Evolutionary conservation across 805 yeast genomes (phyloP).

Genomic region (Pichia deserticola): DNA sequence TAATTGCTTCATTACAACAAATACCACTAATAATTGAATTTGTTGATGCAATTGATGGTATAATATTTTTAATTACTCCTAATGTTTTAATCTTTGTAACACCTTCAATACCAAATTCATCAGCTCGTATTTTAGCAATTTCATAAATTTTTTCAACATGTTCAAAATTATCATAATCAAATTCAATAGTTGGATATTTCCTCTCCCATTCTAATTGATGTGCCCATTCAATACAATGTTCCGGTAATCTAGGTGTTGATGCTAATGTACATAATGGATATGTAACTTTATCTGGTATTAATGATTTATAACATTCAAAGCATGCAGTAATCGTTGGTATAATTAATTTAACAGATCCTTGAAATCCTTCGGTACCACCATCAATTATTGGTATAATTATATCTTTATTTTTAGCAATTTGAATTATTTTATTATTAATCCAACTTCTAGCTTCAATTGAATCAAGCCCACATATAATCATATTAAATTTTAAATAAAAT

Average conservation of each 20-base stretch:
- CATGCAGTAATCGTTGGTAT: conserved; percentile 83
- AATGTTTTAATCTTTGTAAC: conserved; percentile 65
- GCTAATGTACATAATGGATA: conserved; percentile 93
- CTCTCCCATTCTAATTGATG: conserved; percentile 68
- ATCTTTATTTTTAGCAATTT: conserved; percentile 46
- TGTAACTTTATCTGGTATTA: conserved; percentile 56
- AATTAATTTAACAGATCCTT: conserved; percentile 85
- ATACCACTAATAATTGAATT: conserved; percentile 88
- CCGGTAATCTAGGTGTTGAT: conserved; percentile 88
- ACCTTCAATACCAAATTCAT: conserved; percentile 59
- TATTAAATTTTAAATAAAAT: conserved; percentile 60
- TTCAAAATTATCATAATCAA: conserved; percentile 63
- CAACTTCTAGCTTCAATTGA: conserved; percentile 85
- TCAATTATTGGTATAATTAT: conserved; percentile 68
- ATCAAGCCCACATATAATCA: conserved; percentile 84
- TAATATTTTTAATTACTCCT: conserved; percentile 86
- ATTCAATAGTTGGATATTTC: conserved; percentile 35
- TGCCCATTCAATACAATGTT: conserved; percentile 92
- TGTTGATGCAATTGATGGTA: conserved; percentile 92
- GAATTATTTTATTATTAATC: conserved; percentile 67
- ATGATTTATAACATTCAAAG: conserved; percentile 82
- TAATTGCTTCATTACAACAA: conserved; percentile 80
- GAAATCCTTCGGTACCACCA: conserved; percentile 93
- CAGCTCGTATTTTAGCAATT: conserved; percentile 52
- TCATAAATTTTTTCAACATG: conserved; percentile 60